phyloP scores from a whole-genome alignment of 1,284 basidiomycete species.

The Rhodotorula sp. region DNA sequence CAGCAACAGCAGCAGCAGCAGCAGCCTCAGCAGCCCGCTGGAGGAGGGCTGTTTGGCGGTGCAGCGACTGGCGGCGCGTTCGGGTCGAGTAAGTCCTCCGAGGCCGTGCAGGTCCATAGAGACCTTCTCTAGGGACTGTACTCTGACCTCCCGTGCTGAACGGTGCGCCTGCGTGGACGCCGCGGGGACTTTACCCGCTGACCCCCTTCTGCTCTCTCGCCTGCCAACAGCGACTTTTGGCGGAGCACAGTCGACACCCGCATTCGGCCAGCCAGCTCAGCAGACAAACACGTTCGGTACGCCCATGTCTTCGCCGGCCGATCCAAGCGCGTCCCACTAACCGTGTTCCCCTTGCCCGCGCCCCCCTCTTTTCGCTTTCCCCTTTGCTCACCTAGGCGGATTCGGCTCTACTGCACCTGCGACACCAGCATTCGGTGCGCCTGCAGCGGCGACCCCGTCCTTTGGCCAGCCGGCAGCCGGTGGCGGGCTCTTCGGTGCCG shows the following conservation, averaged over 20 bases:
- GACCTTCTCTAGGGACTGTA: background rate
- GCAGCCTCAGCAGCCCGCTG: conserved; percentile 14
- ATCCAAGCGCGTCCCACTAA: too few species aligned
- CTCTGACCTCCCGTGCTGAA: too few species aligned
- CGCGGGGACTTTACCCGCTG: background rate
- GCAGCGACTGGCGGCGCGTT: conserved; percentile 14
- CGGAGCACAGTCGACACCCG: conserved; percentile 14
- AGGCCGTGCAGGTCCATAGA: too few species aligned
- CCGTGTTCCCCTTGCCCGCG: too few species aligned
- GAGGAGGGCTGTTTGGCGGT: conserved; percentile 34
- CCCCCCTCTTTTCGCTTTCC: too few species aligned
- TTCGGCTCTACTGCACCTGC: conserved; percentile 26
- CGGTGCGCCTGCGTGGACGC: too few species aligned
- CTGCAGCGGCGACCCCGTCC: conserved; percentile 18
- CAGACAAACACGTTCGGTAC: conserved; percentile 32
- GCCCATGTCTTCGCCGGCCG: too few species aligned
- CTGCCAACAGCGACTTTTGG: conserved; percentile 20
- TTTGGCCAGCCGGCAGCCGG: conserved; percentile 28
- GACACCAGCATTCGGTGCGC: conserved; percentile 26
- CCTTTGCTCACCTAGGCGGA: conserved; percentile 13
- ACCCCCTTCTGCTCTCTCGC: background rate
- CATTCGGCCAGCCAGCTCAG: conserved; percentile 31
- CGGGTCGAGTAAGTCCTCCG: conserved; percentile 22
- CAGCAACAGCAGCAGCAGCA: conserved; percentile 34
- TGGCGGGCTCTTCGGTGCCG: conserved; percentile 31